Conservation (phyloP, 2,329 filamentous ascomycete species). For the Hypoxylon sp. region DNA sequence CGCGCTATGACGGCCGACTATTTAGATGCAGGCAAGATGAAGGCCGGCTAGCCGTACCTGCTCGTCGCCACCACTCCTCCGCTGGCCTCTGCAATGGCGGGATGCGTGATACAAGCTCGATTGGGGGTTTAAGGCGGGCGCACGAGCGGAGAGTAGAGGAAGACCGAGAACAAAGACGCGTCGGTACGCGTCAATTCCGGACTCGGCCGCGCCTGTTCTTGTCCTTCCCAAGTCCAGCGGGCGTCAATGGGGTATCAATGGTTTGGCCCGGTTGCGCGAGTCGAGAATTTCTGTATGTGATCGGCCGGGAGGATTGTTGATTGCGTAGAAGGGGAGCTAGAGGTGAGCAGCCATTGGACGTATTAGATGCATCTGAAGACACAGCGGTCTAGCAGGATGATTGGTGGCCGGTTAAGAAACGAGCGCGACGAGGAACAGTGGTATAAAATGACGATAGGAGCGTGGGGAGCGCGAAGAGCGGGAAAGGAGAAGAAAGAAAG, state of each 20-base stretch:
- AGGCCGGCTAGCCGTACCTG: background rate
- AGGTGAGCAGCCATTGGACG: background rate
- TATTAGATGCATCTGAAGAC: background rate
- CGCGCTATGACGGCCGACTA: constrained; percentile 7
- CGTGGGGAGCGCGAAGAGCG: background rate
- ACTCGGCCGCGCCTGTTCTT: background rate
- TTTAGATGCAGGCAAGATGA: background rate
- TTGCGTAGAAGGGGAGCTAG: constrained; percentile 24
- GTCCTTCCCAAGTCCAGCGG: background rate
- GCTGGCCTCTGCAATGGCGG: background rate
- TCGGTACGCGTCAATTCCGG: constrained; percentile 32
- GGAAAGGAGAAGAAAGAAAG: background rate
- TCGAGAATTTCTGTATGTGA: background rate
- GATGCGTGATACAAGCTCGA: constrained; percentile 1
- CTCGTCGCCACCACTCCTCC: constrained; percentile 8
- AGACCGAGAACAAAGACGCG: constrained; percentile 40
- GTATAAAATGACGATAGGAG: background rate
- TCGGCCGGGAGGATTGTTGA: constrained; percentile 2
- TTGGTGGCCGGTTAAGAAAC: background rate
- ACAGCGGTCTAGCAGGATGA: background rate
- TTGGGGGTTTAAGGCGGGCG: constrained; percentile 1
- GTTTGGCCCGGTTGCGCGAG: background rate
- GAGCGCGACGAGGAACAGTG: background rate
- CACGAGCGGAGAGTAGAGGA: constrained; percentile 9
- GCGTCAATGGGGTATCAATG: constrained; percentile 2